Base-by-base conservation (phyloP, 2,329 filamentous ascomycete genomes). In the Diaporthe destruens region DNA sequence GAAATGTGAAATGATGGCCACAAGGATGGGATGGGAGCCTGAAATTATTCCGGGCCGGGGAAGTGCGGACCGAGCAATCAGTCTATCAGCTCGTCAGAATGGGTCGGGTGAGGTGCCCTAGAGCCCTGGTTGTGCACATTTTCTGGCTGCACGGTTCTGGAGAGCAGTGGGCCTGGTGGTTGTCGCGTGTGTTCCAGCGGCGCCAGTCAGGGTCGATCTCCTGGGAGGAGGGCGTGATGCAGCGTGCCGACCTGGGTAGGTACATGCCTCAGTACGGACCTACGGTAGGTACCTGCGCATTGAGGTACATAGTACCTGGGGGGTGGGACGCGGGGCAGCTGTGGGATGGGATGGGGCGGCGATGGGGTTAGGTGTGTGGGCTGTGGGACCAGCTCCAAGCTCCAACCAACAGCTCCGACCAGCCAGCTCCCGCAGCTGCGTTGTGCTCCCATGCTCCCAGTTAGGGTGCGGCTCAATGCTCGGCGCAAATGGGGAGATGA, bases 401-500 rank as follows among this genome's bases (percentile, higher is more conserved):
- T 42, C 55, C 55, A 42, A 16, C 9, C 23, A 57, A 34, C 55
- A 25, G 36, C 57, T 44, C 7, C 42, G 16, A 44, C 42, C 42
- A 44, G 42, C 14, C 6, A 16, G 55, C 55, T 39, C 32, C 34
- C 20, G n/a, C 55, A 16, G 32, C 11, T 20, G 39, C 34, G n/a
- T n/a, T 25, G 53, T 8, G 16, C 16, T 44, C 12, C 57, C 57
- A 63, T 39, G 16, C 57, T 25, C 47, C 39, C 57, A 29, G 29
- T 25, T 42, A 23, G 54, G 23, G 18, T 51, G 34, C 59, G 72
- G 72, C 69, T 71, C 69, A 23, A 61, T 42, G 42, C 47, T 71
- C 72, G 72, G 61, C 72, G 65, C 71, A 44, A 61, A 69, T 53
- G 29, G 42, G 51, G 42, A 53, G 47, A 57, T 71, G 69, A 71